A percentile compares a stretch with the other conserved stretches of the same genome.
Evolutionary conservation across 192 early-diverging fungal species (phyloP).

Genomic region (Paraglomus occultum): DNA sequence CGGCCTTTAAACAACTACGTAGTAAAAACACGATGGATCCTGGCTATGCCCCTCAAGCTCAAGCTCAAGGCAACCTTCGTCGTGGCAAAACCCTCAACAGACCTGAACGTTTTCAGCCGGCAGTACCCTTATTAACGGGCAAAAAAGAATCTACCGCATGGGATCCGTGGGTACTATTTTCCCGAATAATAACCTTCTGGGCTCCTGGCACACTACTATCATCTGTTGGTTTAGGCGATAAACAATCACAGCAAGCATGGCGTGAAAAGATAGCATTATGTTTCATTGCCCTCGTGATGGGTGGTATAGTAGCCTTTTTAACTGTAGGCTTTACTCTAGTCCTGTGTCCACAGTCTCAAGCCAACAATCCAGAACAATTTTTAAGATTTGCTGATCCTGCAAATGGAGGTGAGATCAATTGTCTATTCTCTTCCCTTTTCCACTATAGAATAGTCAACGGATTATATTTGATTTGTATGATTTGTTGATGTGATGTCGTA

Average conservation of each 20-base stretch:
- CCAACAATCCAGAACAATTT: conserved; percentile 34
- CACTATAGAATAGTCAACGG: not conserved
- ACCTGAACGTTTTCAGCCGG: conserved; percentile 67
- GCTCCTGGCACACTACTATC: conserved; percentile 51
- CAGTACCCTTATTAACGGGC: conserved; percentile 65
- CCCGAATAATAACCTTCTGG: conserved; percentile 61
- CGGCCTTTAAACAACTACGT: too few relatives aligned
- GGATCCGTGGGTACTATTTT: conserved; percentile 59
- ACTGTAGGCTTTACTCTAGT: conserved; percentile 57
- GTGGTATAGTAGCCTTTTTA: conserved; percentile 67
- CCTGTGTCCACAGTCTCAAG: conserved; percentile 35
- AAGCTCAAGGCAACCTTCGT: conserved; percentile 50
- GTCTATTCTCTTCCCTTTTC: too few relatives aligned
- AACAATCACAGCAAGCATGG: conserved; percentile 65
- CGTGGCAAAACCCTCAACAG: conserved; percentile 73
- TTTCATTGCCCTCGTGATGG: conserved; percentile 69
- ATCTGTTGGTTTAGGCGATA: conserved; percentile 52
- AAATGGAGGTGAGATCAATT: conserved; percentile 28
- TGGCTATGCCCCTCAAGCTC: not conserved
- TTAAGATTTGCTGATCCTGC: conserved; percentile 34
- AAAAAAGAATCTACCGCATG: conserved; percentile 37
- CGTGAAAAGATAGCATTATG: conserved; percentile 68
- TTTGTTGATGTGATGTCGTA: not conserved
- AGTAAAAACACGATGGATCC: not conserved
- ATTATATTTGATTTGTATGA: not conserved